Percentiles rank a stretch among this genome's conserved stretches.
These are phyloP conservation scores for Rubia tinctorum DNA, from an alignment of 305 asterid genomes.

Conservation along the genomic window DNA sequence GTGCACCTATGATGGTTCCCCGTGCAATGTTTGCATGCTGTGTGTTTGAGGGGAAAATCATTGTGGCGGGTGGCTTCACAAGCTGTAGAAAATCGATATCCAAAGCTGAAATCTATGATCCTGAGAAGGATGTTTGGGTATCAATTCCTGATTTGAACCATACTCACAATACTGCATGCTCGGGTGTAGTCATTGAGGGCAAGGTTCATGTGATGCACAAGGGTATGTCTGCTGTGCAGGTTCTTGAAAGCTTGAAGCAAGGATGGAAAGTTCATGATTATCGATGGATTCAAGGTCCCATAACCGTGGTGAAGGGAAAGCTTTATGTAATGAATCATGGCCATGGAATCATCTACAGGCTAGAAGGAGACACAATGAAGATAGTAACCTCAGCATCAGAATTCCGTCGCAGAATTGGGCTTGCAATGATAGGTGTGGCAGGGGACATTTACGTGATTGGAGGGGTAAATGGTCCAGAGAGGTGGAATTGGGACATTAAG, in stretches of 20 bases:
- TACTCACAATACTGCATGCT: conserved; percentile 81
- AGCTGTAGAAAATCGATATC: conserved; percentile 87
- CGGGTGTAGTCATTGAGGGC: conserved; percentile 75
- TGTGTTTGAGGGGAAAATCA: conserved; percentile 77
- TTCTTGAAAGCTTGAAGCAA: conserved; percentile 54
- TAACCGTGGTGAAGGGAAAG: conserved; percentile 81
- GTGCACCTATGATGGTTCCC: conserved; percentile 85
- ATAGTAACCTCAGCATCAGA: conserved; percentile 72
- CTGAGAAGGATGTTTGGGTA: conserved; percentile 69
- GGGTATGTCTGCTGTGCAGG: conserved; percentile 85
- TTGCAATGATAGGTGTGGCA: conserved; percentile 80
- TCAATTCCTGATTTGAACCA: conserved; percentile 85
- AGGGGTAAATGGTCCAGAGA: conserved; percentile 88
- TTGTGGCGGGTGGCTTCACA: conserved; percentile 98
- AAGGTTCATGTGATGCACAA: conserved; percentile 89
- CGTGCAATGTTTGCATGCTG: conserved; percentile 99
- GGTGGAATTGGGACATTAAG: conserved; percentile 83
- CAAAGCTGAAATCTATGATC: conserved; percentile 88
- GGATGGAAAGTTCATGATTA: conserved; percentile 89
- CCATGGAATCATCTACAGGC: conserved; percentile 75
- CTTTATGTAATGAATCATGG: conserved; percentile 89
- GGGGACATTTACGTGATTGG: conserved; percentile 86
- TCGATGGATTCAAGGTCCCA: conserved; percentile 95
- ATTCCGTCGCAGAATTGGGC: conserved; percentile 74
- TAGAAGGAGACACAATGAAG: conserved; percentile 60